Base-by-base conservation (phyloP, 371 early-diverging fungal species). In the Syncephalastrum racemosum region DNA sequence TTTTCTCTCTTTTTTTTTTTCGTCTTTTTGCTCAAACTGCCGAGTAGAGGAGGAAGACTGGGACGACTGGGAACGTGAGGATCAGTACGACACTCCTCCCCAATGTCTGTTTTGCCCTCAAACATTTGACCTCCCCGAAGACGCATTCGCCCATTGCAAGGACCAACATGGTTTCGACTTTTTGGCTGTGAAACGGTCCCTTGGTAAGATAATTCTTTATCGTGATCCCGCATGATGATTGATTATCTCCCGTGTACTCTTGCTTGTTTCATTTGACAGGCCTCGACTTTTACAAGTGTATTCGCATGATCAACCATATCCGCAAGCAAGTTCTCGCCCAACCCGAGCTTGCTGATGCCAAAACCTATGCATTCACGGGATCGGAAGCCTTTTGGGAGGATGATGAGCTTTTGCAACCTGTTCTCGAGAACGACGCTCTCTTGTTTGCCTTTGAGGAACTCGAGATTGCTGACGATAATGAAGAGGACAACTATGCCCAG, bases 241-340 rank as follows among this genome's bases (percentile, higher is more conserved):
- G 8, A 15, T 53, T 3, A 5, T 36, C 18, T 56, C 42, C 40
- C 24, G 27, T 25, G 23, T 59, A n/a, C n/a, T n/a, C n/a, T n/a
- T n/a, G n/a, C n/a, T 16, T 16, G 18, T 24, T 36, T 27, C 24
- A 15, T 25, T 20, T 51, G 24, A 54, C 20, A 75, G 80, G 66
- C 10, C 81, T 94, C 43, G 93, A 93, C 61, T 91, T 93, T 66
- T 94, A 94, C 77, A 86, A 89, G 46, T 86, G 86, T 58, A 91
- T 96, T 57, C 84, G 91, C 12, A 66, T 91, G 58, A 85, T 96
- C 67, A 96, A 96, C 73, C 90, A 90, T 62, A 79, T 93, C 42
- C 87, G 94, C 40, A 45, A 79, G 48, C 63, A 79, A 53, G 80
- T 56, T 12, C 59, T 53, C 7, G 16, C 27, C 10, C 45, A 59